Base-by-base conservation (phyloP, 768 basidiomycete species). In the Leccinum imitatum region DNA sequence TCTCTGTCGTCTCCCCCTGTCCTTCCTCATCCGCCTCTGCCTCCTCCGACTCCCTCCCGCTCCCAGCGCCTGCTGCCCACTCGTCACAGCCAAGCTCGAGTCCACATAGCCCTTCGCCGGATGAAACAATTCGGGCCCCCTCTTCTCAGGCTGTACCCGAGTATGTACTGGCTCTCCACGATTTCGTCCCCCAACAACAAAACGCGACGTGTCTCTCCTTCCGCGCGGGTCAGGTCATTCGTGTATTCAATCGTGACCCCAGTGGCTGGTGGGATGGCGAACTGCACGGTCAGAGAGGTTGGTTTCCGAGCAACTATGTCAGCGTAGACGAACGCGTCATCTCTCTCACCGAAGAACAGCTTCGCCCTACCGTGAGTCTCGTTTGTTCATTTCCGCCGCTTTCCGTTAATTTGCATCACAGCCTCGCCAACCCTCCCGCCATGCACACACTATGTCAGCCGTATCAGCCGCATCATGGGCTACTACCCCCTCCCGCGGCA, bases 191-290 rank as follows among this genome's bases (percentile, higher is more conserved):
- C 27, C 82, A 88, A 31, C 80, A 85, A 37, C 82, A 84, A 59
- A 87, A 82, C 67, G 83, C 86, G 9, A 92, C 90, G 9, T 96
- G 93, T 73, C 84, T 99, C 41, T 82, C 87, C 21, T 98, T 99
- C 78, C 83, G 84, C 47, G 89, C 92, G 1, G 95, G 96, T 4
- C 91, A 98, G 69, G 82, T 95, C 56, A 94, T 98, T 58, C 88
- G 88, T 60, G 93, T 98, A n/a, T 78, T 90, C 52, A 93, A 93
- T 68, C 83, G 87, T 63, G 93, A 98, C 76, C 61, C 80, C 3
- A 91, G 88, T 66, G 97, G 97, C 0, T 98, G 97, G 97, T 98
- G 96, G 96, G 95, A 99, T 70, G 97, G 97, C 10, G 94, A 98
- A 75, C 73, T 96, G 17, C 90, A 93, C 37, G 90, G 87, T 3